Evolutionary conservation across 148 eudicot genomes (phyloP), one percentile per base, ranked within the genome.

Genomic region (Suaeda aralocaspica): DNA sequence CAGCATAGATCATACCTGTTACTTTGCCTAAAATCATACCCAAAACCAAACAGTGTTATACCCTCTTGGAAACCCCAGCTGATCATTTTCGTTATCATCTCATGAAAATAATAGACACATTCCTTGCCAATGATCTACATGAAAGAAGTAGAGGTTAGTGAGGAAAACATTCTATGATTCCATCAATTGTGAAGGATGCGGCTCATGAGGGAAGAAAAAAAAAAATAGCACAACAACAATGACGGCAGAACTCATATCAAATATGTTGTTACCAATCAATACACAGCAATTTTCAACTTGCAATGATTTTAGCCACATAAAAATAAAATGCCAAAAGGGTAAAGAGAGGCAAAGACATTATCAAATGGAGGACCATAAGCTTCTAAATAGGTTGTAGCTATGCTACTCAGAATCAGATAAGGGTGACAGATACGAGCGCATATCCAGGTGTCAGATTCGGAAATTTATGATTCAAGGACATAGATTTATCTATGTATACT

Each of bases 1-100:
- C 14, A 53, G 66, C 16, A 28, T 18, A 62, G 59, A 51, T 57
- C 29, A 45, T 82, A 91, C 99, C 99, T 88, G 80, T 91, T 95
- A 77, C 97, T 95, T 81, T 95, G 99, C 21, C 99, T 97, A 76
- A 89, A 95, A 85, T 95, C 99, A 81, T 95, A 95, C 75, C 99
- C 99, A 81, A 95, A 95, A 46, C 98, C 99, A 84, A 95, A 95
- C 46, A 95, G 86, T 16, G 99, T 91, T 84, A 83, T 89, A 51
- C 99, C 99, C 84, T 95, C 99, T 77, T 89, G 74, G 75, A 81
- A 95, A 29, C 99, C 99, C 99, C 99, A 95, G 21, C 80, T 87
- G 76, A 84, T 72, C 91, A 95, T 84, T 80, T 95, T 88, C 44
- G 84, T 84, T 68, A 95, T 95, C 99, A 95, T 87, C 69, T 95